Evolutionary conservation across 768 basidiomycete genomes (phyloP).

Genomic region (Suillus plorans): DNA sequence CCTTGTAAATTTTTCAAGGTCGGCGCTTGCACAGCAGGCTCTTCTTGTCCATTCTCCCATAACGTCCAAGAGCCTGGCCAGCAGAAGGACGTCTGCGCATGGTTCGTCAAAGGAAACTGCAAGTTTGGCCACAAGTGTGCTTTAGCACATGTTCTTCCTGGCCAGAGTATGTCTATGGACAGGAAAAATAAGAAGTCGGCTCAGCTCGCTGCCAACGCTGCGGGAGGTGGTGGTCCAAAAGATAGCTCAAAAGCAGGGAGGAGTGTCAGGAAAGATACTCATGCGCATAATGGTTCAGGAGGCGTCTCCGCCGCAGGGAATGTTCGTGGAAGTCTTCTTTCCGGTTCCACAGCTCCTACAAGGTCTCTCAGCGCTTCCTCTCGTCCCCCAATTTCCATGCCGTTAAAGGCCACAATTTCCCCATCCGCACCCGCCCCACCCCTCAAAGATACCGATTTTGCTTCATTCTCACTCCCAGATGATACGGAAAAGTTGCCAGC

Average conservation of each 20-base stretch:
- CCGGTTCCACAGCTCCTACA: conserved; percentile 71
- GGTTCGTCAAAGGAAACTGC: conserved; percentile 94
- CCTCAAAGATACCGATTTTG: conserved; percentile 72
- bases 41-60: conserved; percentile 97
- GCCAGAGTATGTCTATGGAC: conserved; percentile 94
- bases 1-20: conserved; percentile 98
- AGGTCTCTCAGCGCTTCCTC: conserved; percentile 42
- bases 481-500: conserved; percentile 49
- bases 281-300: conserved; percentile 21
- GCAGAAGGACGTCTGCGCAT: conserved; percentile 79
- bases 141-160: conserved; percentile 90
- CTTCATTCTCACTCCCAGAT: conserved; percentile 65
- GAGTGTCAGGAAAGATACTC: conserved; percentile 35
- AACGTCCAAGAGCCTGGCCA: conserved; percentile 66
- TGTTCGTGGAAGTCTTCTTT: conserved; percentile 27
- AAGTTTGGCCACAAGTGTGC: conserved; percentile 85
- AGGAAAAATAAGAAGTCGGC: conserved; percentile 96
- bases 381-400: conserved; percentile 65
- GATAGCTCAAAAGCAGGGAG: conserved; percentile 36
- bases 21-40: conserved; percentile 90
- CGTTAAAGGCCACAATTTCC: conserved; percentile 69
- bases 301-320: conserved; percentile 11
- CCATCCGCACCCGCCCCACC: conserved; percentile 81
- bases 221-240: conserved; percentile 28
- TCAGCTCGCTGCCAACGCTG: conserved; percentile 57